Evolutionary conservation across 768 basidiomycete genomes (phyloP), one percentile per base, ranked within the genome.

Genomic region (Mycena metata): DNA sequence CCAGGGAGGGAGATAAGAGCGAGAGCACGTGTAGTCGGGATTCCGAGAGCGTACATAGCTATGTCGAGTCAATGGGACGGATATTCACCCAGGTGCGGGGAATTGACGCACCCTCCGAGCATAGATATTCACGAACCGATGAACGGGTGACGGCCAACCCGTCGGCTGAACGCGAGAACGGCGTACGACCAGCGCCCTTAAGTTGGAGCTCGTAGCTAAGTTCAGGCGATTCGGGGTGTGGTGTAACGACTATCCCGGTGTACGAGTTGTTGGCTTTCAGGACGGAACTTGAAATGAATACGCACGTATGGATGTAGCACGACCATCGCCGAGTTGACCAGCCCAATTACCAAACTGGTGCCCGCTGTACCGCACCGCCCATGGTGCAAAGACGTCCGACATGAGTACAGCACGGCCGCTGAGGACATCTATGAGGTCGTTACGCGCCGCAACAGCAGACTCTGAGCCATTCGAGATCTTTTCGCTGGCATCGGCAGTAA

Each of bases 61-160:
- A 67, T 33, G 35, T 39, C 19, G 23, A 9, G 21, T 43, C 43
- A 26, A 43, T 17, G 36, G 62, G 36, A 42, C n/a, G 35, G 30
- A 26, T 23, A 17, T 26, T 33, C 15, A 50, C 21, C 17, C 30
- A 23, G 10, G 39, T 3, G 47, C 26, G 9, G 19, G 23, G 23
- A 62, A 46, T 36, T 19, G 36, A 75, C 80, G 66, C 70, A 90
- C 93, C 94, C 90, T 99, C 97, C 2, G 95, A 92, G 47, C 95
- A 92, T 11, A 99, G 88, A 73, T 91, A 99, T 80, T 99, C 98
- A 52, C 97, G 90, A 33, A 99, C 90, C 6, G 95, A 96, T 46
- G 95, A 96, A 30, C 98, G 90, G n/a, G 96, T 80, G 3, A 98
- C 97, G 0, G 98, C 98, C 19, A 99, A 85, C 0, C 98, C 98